Base-by-base conservation (phyloP, 352 stramenopile species). In the Pythium oligandrum region DNA sequence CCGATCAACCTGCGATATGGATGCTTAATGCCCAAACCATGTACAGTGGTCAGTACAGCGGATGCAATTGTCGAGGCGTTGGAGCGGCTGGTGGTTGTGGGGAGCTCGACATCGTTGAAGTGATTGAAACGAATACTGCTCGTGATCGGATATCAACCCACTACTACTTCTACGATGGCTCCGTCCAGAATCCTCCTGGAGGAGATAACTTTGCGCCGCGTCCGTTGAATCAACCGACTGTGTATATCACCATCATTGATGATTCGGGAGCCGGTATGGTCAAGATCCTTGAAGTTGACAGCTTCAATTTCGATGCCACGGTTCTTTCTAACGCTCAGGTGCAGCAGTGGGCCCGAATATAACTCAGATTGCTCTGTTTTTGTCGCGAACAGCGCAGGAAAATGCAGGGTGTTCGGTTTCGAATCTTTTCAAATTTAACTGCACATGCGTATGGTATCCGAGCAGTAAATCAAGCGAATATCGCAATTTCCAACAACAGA, bases 241-340 rank as follows among this genome's bases (percentile, higher is more conserved):
- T 78, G 4, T 91, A 88, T 64, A 50, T 88, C 6, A 80, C 68
- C 40, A 65, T 89, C 50, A 75, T 91, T 12, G 74, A 91, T 51
- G 35, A 55, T 6, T 71, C 68, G 40, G 67, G 64, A 12, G 44
- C 71, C 3, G 74, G 73, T 6, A 49, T 74, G 6, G 73, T 89
- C 53, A 86, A 84, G 63, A 80, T 91, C 42, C 50, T 89, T 4
- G 68, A 90, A 61, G 46, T 89, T 46, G 59, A 53, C 3, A 63
- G 50, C 51, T 76, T 78, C 46, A 70, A 86, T 59, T 89, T 87
- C 60, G 38, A 35, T n/a, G 26, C 46, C 17, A 32, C 17, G n/a
- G 35, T 46, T 32, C 40, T 66, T 39, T 55, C 45, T 4, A n/a
- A 32, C 4, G 35, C 26, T 1, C 48, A 58, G 12, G 53, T 66